A percentile compares a stretch with the other conserved stretches of the same genome.
Evolutionary conservation across 2,329 filamentous ascomycete genomes (phyloP).

Genomic region (Boeremia exigua): DNA sequence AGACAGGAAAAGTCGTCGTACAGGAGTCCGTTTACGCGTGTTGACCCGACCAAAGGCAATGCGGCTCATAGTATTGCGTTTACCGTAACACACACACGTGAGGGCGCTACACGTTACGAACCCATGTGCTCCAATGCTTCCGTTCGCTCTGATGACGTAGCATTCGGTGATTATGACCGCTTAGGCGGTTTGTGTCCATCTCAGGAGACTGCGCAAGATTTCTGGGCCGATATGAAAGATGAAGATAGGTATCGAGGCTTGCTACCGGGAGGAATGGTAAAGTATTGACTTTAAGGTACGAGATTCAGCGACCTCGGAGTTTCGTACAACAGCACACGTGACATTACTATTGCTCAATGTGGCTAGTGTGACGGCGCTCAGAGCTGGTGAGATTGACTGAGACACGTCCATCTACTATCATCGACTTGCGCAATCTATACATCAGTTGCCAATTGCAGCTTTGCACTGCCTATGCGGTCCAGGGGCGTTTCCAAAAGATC

Average conservation of each 20-base stretch:
- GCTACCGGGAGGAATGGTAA: neutral
- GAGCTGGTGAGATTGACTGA: too few relatives aligned
- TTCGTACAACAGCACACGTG: neutral
- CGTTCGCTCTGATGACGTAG: conserved; percentile 12
- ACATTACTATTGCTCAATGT: neutral
- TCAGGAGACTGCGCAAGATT: neutral
- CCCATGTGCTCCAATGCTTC: conserved; percentile 13
- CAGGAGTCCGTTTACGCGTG: too few relatives aligned
- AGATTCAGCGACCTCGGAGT: neutral
- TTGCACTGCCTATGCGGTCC: neutral
- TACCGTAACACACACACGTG: conserved; percentile 2
- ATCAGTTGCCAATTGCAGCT: neutral
- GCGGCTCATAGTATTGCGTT: neutral
- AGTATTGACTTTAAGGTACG: neutral
- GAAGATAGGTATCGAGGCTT: neutral
- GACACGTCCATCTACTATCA: neutral
- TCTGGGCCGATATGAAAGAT: neutral
- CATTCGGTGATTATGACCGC: neutral
- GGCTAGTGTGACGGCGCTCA: neutral
- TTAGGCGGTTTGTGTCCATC: neutral
- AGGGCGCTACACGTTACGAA: conserved; percentile 1
- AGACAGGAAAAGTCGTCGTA: too few relatives aligned
- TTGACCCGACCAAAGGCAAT: neutral
- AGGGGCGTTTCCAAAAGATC: neutral
- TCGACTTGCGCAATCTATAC: neutral